Conservation (phyloP, 805 yeast genomes). For the Teunomyces panamensis region DNA sequence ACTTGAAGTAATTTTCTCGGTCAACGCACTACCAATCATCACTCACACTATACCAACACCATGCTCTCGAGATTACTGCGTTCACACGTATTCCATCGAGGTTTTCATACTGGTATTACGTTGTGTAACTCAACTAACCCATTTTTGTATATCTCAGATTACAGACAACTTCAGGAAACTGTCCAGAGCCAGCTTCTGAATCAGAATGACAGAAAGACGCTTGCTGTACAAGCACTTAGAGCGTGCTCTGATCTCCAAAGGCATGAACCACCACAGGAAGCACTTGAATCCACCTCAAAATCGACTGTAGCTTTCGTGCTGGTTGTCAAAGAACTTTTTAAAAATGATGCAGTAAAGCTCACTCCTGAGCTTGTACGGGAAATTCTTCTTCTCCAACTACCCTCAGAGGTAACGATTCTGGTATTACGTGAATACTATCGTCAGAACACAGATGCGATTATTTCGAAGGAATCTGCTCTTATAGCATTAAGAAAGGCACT, state of each 20-base stretch:
- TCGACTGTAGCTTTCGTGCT: constrained; percentile 4
- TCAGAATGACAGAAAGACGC: background rate
- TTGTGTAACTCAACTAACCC: background rate
- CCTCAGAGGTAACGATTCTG: constrained; percentile 24
- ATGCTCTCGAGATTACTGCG: constrained; percentile 2
- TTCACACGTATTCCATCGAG: background rate
- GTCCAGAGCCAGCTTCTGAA: background rate
- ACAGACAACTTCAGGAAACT: constrained; percentile 1
- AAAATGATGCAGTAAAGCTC: constrained; percentile 18
- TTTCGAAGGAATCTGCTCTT: constrained; percentile 44
- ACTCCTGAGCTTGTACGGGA: constrained; percentile 22
- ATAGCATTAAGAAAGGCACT: constrained; percentile 64
- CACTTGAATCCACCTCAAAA: constrained; percentile 14
- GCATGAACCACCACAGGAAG: constrained; percentile 16
- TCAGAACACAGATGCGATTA: constrained; percentile 15
- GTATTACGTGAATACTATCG: constrained; percentile 17
- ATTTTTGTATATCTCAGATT: constrained; percentile 5
- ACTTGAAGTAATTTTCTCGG: background rate
- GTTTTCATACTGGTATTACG: constrained; percentile 1
- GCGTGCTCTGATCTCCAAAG: constrained; percentile 1
- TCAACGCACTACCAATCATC: constrained; percentile 1
- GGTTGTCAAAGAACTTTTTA: constrained; percentile 20
- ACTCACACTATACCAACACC: background rate
- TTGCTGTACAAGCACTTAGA: constrained; percentile 4
- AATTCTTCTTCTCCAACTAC: constrained; percentile 32